Evolutionary conservation across 148 eudicot species (phyloP).

Genomic region (Beta vulgaris): DNA sequence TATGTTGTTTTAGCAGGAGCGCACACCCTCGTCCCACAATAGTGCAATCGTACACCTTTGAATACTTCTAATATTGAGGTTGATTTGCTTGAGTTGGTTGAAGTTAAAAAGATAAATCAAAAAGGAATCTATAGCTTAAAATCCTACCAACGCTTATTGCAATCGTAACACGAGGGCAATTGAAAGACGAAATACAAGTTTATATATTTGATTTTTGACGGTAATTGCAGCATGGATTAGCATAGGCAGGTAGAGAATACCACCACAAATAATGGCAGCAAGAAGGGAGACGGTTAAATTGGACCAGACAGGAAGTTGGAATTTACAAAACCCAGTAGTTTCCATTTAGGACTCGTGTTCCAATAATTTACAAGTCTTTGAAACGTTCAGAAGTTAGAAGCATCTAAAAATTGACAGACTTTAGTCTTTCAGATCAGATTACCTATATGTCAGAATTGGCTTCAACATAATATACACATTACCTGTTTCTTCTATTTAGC

Average conservation of each 20-base stretch:
- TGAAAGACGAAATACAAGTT: neutral
- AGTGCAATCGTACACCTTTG: neutral
- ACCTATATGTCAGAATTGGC: neutral
- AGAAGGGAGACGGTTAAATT: neutral
- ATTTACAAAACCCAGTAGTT: constrained; percentile 1
- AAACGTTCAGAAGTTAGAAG: neutral
- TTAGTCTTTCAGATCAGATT: neutral
- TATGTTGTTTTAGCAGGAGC: too few species aligned
- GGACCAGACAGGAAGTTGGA: neutral
- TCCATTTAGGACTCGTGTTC: neutral
- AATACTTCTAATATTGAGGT: too few species aligned
- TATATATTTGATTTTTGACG: neutral
- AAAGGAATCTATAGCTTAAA: neutral
- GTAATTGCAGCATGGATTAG: neutral
- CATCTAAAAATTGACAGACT: neutral
- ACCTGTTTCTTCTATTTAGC: too few species aligned
- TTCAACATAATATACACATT: neutral
- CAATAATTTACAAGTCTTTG: neutral
- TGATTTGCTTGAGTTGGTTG: neutral
- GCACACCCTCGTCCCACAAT: too few species aligned
- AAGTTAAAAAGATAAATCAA: neutral
- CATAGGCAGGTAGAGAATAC: neutral
- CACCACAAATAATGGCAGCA: neutral
- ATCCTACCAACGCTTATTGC: neutral
- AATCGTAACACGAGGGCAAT: neutral